Base-by-base conservation (phyloP, 306 rosid genomes). In the Prunus fruticosa region DNA sequence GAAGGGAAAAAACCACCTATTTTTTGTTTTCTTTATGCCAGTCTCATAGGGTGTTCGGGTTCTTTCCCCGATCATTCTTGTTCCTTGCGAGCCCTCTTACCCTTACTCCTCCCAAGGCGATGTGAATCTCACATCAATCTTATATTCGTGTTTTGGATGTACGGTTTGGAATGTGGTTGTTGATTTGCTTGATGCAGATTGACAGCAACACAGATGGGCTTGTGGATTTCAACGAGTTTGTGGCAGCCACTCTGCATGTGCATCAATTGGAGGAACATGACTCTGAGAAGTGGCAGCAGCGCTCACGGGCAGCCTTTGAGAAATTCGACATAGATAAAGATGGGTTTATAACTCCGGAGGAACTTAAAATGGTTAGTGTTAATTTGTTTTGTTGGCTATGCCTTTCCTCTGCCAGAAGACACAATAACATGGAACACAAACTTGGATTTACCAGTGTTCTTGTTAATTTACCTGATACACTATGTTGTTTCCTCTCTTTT, bases 181-280 rank as follows among this genome's bases (percentile, higher is more conserved):
- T 49, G 27, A 22, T 45, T 72, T 68, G 76, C 62, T 81, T 43
- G 64, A 20, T 79, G 85, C 89, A 96, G 99, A 96, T 96, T 25
- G 99, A 96, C 78, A 77, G 91, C 89, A 96, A 96, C 81, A 96
- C 99, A 27, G 99, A 96, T 63, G 99, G 99, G 65, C 91, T 96
- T 76, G 98, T 96, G 75, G 99, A 96, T 86, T 96, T 93, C 84
- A 66, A 93, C 0, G 99, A 96, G 86, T 96, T 96, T 71, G 98
- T 96, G 2, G 98, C 99, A 47, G 99, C 99, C 69, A 84, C 98
- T 28, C 81, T 96, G 43, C 99, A 88, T 27, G 99, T 96, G 77
- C 97, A 91, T 84, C 99, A 96, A 73, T 82, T 96, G 83, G 99
- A 96, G 80, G 98, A 96, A 82, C 99, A 96, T 69, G 94, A 96